Percentiles rank a stretch among this genome's conserved stretches.
phyloP scores from a whole-genome alignment of 352 stramenopile species.

The Pythium grandisporangium region DNA sequence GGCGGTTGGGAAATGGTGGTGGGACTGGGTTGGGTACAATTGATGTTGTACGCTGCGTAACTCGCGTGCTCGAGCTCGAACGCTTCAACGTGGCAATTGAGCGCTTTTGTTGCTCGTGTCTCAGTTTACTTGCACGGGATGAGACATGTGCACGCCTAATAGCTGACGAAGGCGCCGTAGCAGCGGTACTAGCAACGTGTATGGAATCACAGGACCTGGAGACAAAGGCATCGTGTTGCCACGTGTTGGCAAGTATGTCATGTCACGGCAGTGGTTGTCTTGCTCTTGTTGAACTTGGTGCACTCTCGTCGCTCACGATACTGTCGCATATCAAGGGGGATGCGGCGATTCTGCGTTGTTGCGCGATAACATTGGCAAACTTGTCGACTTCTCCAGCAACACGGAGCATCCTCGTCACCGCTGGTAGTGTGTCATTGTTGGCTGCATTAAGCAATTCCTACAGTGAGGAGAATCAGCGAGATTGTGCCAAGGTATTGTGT shows the following conservation, averaged over 20 bases:
- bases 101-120: conserved; percentile 55
- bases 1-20: conserved; percentile 2
- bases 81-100: conserved; percentile 47
- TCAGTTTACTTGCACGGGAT: conserved; percentile 67
- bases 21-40: conserved; percentile 28
- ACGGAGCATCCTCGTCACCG: conserved; percentile 30
- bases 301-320: conserved; percentile 44
- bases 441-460: conserved; percentile 67
- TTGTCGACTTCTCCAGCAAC: conserved; percentile 43
- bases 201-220: conserved; percentile 48
- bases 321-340: conserved; percentile 46
- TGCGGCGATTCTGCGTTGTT: conserved; percentile 43
- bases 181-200: conserved; percentile 51
- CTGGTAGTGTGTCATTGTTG: conserved; percentile 40
- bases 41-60: conserved; percentile 47
- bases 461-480: conserved; percentile 70
- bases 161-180: conserved; percentile 29
- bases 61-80: conserved; percentile 36
- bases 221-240: conserved; percentile 65
- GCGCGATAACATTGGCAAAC: conserved; percentile 60
- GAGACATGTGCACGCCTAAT: conserved; percentile 50
- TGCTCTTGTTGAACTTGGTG: conserved; percentile 35
- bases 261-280: conserved; percentile 54
- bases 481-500: conserved; percentile 64
- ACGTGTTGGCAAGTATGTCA: conserved; percentile 66